phyloP scores from a whole-genome alignment of 2,329 filamentous ascomycete genomes.

The Monilinia aucupariae region DNA sequence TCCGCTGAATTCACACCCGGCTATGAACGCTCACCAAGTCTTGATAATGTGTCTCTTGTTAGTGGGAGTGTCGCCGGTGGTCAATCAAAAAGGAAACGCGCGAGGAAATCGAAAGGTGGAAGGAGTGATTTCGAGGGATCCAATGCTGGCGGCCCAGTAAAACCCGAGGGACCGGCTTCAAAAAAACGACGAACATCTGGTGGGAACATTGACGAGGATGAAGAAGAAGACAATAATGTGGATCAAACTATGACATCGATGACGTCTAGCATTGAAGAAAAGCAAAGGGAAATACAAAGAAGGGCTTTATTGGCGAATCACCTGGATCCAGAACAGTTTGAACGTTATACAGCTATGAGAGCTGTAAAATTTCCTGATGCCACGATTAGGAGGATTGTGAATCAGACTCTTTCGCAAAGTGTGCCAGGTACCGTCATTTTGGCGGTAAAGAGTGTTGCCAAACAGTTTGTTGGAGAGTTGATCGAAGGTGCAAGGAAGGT shows the following conservation, averaged over 20 bases:
- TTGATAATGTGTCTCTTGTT: slow-evolving; percentile 55
- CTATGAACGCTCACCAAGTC: slow-evolving; percentile 60
- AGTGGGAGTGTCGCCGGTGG: slow-evolving; percentile 53
- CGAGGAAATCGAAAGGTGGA: slow-evolving; percentile 55
- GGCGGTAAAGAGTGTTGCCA: slow-evolving; percentile 70
- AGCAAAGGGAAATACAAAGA: slow-evolving; percentile 54
- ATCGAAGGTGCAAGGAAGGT: slow-evolving; percentile 66
- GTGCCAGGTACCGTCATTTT: slow-evolving; percentile 68
- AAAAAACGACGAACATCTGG: slow-evolving; percentile 40
- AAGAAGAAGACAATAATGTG: slow-evolving; percentile 45
- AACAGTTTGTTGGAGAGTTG: slow-evolving; percentile 71
- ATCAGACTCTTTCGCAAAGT: slow-evolving; percentile 74
- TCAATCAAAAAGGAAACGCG: slow-evolving; percentile 52
- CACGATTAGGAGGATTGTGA: slow-evolving; percentile 69
- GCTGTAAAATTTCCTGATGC: slow-evolving; percentile 62
- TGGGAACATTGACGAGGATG: slow-evolving; percentile 46
- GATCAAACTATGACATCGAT: slow-evolving; percentile 37
- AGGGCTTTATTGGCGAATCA: slow-evolving; percentile 57
- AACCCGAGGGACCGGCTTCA: slow-evolving; percentile 40
- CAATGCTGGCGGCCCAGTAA: slow-evolving; percentile 2
- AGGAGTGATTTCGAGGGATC: slow-evolving; percentile 40
- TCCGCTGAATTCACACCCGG: slow-evolving; percentile 38
- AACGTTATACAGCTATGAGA: slow-evolving; percentile 66
- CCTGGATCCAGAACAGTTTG: slow-evolving; percentile 61
- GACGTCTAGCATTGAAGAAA: slow-evolving; percentile 59